Conservation (phyloP, 805 yeast genomes). For the Candida multigemmis region DNA sequence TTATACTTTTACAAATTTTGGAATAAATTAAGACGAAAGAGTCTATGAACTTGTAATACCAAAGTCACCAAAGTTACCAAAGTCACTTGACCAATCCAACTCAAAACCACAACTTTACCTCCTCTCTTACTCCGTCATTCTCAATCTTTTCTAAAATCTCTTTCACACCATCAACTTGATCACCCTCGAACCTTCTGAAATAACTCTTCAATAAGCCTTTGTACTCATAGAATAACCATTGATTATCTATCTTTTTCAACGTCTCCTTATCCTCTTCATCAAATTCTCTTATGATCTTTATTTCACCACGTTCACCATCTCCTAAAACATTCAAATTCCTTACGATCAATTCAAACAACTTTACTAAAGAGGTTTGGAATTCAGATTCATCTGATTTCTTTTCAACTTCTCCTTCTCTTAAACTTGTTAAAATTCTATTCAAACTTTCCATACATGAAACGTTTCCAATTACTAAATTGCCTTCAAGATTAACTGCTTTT, state of each 20-base stretch:
- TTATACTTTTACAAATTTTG: too few species aligned
- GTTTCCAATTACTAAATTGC: slow-evolving; percentile 28
- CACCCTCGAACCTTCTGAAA: slow-evolving; percentile 17
- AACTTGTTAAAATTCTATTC: slow-evolving; percentile 20
- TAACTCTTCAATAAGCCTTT: slow-evolving; percentile 31
- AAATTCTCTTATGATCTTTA: slow-evolving; percentile 17
- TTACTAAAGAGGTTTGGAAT: slow-evolving; percentile 1
- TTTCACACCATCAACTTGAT: slow-evolving; percentile 8
- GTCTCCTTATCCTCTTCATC: slow-evolving; percentile 13
- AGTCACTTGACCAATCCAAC: slow-evolving; percentile 12
- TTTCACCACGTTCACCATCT: slow-evolving; percentile 7
- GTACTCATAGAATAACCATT: slow-evolving; percentile 36
- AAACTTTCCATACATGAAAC: slow-evolving; percentile 36
- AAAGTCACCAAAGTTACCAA: too few species aligned
- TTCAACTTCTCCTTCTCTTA: too few species aligned
- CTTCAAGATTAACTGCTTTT: slow-evolving; percentile 14
- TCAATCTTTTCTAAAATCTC: slow-evolving; percentile 9
- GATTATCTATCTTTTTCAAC: slow-evolving; percentile 19
- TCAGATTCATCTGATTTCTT: slow-evolving; percentile 4
- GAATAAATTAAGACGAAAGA: too few species aligned
- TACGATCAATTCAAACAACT: slow-evolving; percentile 15
- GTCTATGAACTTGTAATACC: too few species aligned
- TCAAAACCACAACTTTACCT: too few species aligned
- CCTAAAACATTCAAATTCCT: slow-evolving; percentile 20
- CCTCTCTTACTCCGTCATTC: slow-evolving; percentile 12